These are phyloP conservation scores for Hygrophila difformis DNA, from an alignment of 257 asterid species.

Conservation along the genomic window DNA sequence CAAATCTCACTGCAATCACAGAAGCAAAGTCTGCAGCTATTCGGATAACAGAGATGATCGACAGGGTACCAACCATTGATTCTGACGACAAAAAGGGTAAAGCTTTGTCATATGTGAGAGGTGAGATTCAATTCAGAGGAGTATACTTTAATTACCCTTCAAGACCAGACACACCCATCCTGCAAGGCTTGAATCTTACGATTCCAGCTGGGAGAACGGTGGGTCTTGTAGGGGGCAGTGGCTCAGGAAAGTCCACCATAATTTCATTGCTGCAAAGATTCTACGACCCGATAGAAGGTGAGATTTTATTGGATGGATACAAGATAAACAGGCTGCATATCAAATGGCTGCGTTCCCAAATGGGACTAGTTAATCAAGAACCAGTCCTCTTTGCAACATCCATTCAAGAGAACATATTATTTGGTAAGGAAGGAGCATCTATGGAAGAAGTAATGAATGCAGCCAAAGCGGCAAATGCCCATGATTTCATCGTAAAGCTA, in stretches of 20 bases:
- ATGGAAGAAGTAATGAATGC: constrained; percentile 59
- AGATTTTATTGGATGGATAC: constrained; percentile 57
- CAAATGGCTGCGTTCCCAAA: constrained; percentile 69
- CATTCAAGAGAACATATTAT: constrained; percentile 56
- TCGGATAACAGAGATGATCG: constrained; percentile 68
- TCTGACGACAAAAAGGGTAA: constrained; percentile 67
- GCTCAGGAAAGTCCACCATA: constrained; percentile 74
- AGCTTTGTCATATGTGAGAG: constrained; percentile 67
- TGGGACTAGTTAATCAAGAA: constrained; percentile 83
- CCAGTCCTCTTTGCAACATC: constrained; percentile 82
- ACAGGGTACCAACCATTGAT: constrained; percentile 50
- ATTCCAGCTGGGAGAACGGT: constrained; percentile 57
- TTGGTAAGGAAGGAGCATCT: constrained; percentile 67
- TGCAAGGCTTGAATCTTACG: constrained; percentile 51
- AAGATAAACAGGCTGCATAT: constrained; percentile 64
- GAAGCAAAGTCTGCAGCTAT: constrained; percentile 68
- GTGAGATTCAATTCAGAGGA: constrained; percentile 62
- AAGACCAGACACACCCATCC: constrained; percentile 45
- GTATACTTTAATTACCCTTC: constrained; percentile 68
- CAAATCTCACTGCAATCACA: constrained; percentile 72
- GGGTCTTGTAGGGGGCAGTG: constrained; percentile 74
- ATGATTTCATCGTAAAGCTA: constrained; percentile 52
- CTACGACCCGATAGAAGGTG: constrained; percentile 73
- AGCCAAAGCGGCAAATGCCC: constrained; percentile 70
- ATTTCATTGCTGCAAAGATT: constrained; percentile 57